A percentile compares a stretch with the other conserved stretches of the same genome.
These are phyloP conservation scores for Hyaloperonospora brassicae DNA, from an alignment of 352 stramenopile species.

Conservation along the genomic window DNA sequence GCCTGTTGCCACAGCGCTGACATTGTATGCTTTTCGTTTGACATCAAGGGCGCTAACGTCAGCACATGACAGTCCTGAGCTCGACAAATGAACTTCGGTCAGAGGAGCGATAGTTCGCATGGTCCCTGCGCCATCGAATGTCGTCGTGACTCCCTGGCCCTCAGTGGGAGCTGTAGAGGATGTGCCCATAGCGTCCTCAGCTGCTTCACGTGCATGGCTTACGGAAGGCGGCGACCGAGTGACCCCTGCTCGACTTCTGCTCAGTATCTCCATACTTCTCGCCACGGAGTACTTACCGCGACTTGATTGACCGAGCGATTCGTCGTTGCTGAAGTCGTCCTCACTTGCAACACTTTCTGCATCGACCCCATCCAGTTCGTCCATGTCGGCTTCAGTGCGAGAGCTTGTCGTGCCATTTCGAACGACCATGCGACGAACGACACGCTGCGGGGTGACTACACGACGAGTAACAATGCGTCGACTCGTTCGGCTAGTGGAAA, in stretches of 20 bases:
- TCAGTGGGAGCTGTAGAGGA: no score
- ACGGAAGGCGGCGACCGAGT: conserved; percentile 1
- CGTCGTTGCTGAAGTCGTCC: conserved; percentile 15
- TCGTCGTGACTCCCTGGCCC: no score
- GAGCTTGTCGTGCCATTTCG: conserved; percentile 10
- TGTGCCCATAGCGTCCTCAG: no score
- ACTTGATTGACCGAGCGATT: conserved; percentile 11
- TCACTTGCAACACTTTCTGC: conserved; percentile 16
- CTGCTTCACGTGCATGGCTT: conserved; percentile 2
- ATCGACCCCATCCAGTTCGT: conserved; percentile 12
- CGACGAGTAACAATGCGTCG: conserved; percentile 22
- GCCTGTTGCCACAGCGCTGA: no score
- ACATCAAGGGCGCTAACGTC: no score
- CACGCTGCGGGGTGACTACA: conserved; percentile 22
- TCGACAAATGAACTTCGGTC: no score
- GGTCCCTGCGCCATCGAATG: no score
- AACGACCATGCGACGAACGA: conserved; percentile 20
- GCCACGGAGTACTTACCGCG: conserved; percentile 4
- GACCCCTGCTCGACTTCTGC: conserved; percentile 8
- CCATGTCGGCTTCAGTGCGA: conserved; percentile 4
- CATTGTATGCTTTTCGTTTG: no score
- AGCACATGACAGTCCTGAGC: no score
- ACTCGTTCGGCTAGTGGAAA: conserved; percentile 10
- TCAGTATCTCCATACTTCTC: not conserved
- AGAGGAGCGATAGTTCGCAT: no score